Percentiles rank a stretch among this genome's conserved stretches.
Conservation (phyloP, 495 filamentous ascomycete species). For the Aspergillus kassunensis region DNA sequence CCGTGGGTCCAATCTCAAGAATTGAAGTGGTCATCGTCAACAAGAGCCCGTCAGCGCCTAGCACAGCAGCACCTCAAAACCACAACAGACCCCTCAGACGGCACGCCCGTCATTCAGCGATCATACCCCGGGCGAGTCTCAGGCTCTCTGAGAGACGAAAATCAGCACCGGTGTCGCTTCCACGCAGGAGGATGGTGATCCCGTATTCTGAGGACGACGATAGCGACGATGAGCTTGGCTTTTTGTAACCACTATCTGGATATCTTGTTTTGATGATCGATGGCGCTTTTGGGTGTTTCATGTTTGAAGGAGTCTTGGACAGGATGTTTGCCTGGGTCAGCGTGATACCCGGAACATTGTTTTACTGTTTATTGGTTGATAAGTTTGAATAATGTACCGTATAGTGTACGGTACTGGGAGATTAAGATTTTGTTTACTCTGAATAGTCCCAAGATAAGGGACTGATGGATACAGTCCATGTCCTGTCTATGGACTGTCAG, state of each 20-base stretch:
- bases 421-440: too few species aligned
- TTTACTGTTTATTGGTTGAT: neutral
- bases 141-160: slow-evolving; percentile 2
- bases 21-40: slow-evolving; percentile 42
- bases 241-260: slow-evolving; percentile 23
- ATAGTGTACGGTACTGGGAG: too few species aligned
- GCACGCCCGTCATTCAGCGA: slow-evolving; percentile 7
- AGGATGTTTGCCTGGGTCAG: slow-evolving; percentile 1
- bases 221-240: slow-evolving; percentile 46
- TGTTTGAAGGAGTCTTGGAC: slow-evolving; percentile 10
- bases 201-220: slow-evolving; percentile 32
- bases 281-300: slow-evolving; percentile 1
- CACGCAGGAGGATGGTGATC: slow-evolving; percentile 17
- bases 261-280: neutral
- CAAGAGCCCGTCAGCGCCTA: slow-evolving; percentile 6
- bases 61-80: neutral
- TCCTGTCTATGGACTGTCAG: too few species aligned
- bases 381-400: neutral
- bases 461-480: too few species aligned
- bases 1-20: slow-evolving; percentile 11
- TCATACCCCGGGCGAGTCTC: neutral
- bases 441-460: too few species aligned
- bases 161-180: neutral
- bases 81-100: slow-evolving; percentile 1
- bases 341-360: slow-evolving; percentile 7